Percentiles rank a stretch among this genome's conserved stretches.
These are phyloP conservation scores for Udeniomyces megalosporus DNA, from an alignment of 768 basidiomycete species.

Conservation along the genomic window DNA sequence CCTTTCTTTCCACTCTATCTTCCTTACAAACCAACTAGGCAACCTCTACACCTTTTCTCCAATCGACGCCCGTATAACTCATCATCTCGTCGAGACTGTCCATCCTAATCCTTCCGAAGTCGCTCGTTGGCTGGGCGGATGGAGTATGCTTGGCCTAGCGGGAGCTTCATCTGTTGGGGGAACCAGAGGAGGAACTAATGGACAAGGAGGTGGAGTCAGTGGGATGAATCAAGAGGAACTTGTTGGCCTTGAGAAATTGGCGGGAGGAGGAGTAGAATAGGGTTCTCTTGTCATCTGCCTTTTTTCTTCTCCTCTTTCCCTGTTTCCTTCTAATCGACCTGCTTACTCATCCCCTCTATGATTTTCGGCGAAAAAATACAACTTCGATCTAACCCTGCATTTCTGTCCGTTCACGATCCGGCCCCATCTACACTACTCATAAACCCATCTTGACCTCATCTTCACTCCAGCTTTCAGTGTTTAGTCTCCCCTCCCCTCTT, in stretches of 20 bases:
- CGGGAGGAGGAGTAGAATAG: not conserved
- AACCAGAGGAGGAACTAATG: not conserved
- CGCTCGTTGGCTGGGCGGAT: not conserved
- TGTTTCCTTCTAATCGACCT: no score
- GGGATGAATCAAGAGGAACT: not conserved
- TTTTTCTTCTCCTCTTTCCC: no score
- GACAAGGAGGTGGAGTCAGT: not conserved
- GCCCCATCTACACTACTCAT: no score
- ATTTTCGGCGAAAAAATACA: no score
- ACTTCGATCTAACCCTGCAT: no score
- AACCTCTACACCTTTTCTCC: conserved; percentile 51
- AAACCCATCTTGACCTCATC: no score
- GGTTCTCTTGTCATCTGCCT: no score
- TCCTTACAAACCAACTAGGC: not conserved
- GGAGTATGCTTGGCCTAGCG: not conserved
- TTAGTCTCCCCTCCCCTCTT: no score
- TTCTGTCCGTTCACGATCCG: no score
- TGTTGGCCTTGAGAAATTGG: not conserved
- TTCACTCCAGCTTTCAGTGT: no score
- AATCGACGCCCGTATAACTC: conserved; percentile 43
- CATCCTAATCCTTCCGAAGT: conserved; percentile 43
- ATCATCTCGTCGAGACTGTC: conserved; percentile 58
- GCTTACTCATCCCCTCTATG: no score
- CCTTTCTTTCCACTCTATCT: not conserved
- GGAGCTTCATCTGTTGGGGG: not conserved